Conservation (phyloP, 345 rosid species). For the Linum lewisii region DNA sequence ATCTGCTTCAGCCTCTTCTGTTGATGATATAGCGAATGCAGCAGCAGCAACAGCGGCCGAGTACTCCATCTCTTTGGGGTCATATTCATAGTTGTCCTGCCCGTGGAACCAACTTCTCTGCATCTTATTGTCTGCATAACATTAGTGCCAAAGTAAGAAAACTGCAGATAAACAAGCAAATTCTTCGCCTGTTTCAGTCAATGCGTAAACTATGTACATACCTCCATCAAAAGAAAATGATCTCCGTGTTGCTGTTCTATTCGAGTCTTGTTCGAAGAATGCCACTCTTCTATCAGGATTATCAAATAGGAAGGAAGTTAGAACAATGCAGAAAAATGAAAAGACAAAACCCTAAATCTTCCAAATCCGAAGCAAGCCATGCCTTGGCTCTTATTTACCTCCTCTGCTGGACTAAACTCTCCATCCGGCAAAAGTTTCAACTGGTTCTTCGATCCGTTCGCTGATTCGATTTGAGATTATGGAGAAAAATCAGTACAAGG, state of each 20-base stretch:
- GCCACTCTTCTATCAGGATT: slow-evolving; percentile 17
- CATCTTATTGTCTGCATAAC: slow-evolving; percentile 22
- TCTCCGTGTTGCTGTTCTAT: not conserved
- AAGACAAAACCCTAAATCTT: not conserved
- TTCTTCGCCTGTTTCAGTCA: not conserved
- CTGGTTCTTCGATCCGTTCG: not conserved
- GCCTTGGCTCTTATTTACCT: slow-evolving; percentile 13
- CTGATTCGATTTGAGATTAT: not conserved
- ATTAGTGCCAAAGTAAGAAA: not conserved
- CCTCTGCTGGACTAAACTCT: slow-evolving; percentile 17
- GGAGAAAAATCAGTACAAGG: not conserved
- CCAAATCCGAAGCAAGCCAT: not conserved
- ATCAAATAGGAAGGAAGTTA: not conserved
- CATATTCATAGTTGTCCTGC: slow-evolving; percentile 8
- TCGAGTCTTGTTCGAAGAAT: slow-evolving; percentile 14
- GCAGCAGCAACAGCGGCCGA: slow-evolving; percentile 56
- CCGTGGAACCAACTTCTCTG: slow-evolving; percentile 28
- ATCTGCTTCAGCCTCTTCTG: slow-evolving; percentile 31
- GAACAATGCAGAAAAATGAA: not conserved
- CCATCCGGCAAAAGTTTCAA: slow-evolving; percentile 13
- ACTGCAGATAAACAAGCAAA: not conserved
- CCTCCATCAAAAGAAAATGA: slow-evolving; percentile 2
- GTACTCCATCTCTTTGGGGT: slow-evolving; percentile 25
- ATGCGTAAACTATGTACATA: not conserved
- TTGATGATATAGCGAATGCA: slow-evolving; percentile 33